These are phyloP conservation scores for Aegilops speltoides DNA, from an alignment of 176 grass and related monocot genomes.

Conservation along the genomic window DNA sequence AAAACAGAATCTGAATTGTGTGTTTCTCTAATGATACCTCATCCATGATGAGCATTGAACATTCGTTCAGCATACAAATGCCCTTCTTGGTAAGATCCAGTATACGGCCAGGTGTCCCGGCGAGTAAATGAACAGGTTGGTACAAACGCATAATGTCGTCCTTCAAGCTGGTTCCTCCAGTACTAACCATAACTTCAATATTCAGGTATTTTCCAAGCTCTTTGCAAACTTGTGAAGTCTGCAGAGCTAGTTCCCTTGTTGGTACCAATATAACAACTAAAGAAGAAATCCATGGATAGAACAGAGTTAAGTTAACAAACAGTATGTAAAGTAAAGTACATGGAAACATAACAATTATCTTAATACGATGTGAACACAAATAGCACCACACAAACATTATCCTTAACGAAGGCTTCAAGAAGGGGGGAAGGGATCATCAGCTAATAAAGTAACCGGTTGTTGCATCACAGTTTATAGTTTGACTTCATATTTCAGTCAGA, in stretches of 20 bases:
- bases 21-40: constrained; percentile 2
- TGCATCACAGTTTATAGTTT: neutral
- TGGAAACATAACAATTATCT: neutral
- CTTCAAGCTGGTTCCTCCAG: constrained; percentile 94
- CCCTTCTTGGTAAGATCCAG: constrained; percentile 86
- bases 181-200: constrained; percentile 90
- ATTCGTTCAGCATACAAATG: constrained; percentile 82
- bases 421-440: neutral
- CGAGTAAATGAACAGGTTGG: constrained; percentile 93
- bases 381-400: neutral
- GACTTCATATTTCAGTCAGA: neutral
- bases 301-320: neutral
- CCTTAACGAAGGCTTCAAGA: neutral
- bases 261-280: constrained; percentile 95
- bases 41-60: constrained; percentile 76
- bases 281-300: constrained; percentile 17
- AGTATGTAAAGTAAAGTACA: neutral
- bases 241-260: constrained; percentile 89
- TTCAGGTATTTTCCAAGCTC: constrained; percentile 93
- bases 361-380: neutral
- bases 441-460: neutral
- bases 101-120: constrained; percentile 89
- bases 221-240: constrained; percentile 98
- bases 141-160: constrained; percentile 96
- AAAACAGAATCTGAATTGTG: neutral